Evolutionary conservation across 2,329 filamentous ascomycete genomes (phyloP).

Genomic region (Colletotrichum sp.): DNA sequence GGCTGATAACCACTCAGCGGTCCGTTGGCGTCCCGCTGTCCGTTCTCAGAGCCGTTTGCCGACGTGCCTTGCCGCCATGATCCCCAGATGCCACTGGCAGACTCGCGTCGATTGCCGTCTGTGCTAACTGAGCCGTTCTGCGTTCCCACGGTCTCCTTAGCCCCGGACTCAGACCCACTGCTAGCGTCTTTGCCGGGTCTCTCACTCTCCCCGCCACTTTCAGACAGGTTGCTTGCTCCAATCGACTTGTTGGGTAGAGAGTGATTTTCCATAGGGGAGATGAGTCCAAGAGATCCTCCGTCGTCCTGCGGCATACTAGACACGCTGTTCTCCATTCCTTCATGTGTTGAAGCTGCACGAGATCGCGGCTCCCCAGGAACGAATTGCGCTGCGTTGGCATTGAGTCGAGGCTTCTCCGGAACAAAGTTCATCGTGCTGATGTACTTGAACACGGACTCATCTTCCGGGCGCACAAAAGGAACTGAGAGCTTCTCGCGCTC

Average conservation of each 20-base stretch:
- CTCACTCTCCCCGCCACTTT: constrained; percentile 51
- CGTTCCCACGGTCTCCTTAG: not conserved
- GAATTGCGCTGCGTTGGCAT: constrained; percentile 54
- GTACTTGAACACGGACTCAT: constrained; percentile 80
- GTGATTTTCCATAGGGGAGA: constrained; percentile 42
- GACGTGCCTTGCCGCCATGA: constrained; percentile 70
- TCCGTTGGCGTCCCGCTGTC: constrained; percentile 53
- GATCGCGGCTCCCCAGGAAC: constrained; percentile 40
- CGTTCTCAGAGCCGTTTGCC: constrained; percentile 55
- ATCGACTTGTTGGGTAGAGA: constrained; percentile 38
- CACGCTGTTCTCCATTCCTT: constrained; percentile 21
- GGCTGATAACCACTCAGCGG: constrained; percentile 74
- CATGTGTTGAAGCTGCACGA: constrained; percentile 22
- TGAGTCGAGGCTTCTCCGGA: constrained; percentile 63
- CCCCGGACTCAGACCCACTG: constrained; percentile 15
- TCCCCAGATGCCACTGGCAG: constrained; percentile 67
- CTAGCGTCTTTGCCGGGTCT: constrained; percentile 29
- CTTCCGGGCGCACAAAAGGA: constrained; percentile 90
- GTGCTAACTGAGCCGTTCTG: constrained; percentile 11
- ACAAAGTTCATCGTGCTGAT: constrained; percentile 68
- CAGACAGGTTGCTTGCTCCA: constrained; percentile 42
- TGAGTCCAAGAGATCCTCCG: constrained; percentile 27
- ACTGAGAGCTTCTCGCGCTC: constrained; percentile 87
- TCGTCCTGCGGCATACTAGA: constrained; percentile 32
- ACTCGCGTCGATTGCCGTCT: constrained; percentile 43